These are phyloP conservation scores for Colletotrichum shisoi DNA, from an alignment of 2,329 filamentous ascomycete species.

Conservation along the genomic window DNA sequence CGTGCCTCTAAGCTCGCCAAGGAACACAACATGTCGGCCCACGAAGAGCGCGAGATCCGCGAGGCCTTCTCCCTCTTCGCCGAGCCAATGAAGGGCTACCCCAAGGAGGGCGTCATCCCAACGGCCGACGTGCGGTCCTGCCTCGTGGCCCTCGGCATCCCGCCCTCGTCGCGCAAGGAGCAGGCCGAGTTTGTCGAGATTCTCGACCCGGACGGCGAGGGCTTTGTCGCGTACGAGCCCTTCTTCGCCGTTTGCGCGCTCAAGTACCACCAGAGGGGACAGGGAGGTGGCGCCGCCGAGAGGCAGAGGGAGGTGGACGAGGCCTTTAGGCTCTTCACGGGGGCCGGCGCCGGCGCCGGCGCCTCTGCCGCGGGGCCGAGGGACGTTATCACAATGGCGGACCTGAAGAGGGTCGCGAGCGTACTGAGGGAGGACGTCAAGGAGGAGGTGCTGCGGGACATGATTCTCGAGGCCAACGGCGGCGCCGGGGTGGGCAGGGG, in stretches of 20 bases:
- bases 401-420: constrained; percentile 79
- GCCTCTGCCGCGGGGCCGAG: constrained; percentile 5
- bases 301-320: constrained; percentile 75
- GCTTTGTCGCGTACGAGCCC: constrained; percentile 77
- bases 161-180: constrained; percentile 69
- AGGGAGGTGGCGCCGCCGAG: constrained; percentile 41
- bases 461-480: constrained; percentile 93
- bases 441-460: constrained; percentile 86
- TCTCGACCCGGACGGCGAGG: constrained; percentile 82
- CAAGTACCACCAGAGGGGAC: constrained; percentile 72
- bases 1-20: constrained; percentile 89
- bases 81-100: constrained; percentile 67
- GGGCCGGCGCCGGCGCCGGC: constrained; percentile 48
- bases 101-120: constrained; percentile 72
- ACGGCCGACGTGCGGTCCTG: constrained; percentile 74
- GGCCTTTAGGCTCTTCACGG: constrained; percentile 83
- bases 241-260: constrained; percentile 91
- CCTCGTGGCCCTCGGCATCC: constrained; percentile 81
- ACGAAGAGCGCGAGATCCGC: constrained; percentile 87
- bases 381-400: constrained; percentile 76
- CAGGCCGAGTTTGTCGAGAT: constrained; percentile 78
- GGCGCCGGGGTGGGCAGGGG: constrained; percentile 74
- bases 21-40: constrained; percentile 83
- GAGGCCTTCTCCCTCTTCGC: constrained; percentile 89
- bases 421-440: constrained; percentile 84